phyloP scores from a whole-genome alignment of 176 grass and related monocot species.

The Thinopyrum elongatum region DNA sequence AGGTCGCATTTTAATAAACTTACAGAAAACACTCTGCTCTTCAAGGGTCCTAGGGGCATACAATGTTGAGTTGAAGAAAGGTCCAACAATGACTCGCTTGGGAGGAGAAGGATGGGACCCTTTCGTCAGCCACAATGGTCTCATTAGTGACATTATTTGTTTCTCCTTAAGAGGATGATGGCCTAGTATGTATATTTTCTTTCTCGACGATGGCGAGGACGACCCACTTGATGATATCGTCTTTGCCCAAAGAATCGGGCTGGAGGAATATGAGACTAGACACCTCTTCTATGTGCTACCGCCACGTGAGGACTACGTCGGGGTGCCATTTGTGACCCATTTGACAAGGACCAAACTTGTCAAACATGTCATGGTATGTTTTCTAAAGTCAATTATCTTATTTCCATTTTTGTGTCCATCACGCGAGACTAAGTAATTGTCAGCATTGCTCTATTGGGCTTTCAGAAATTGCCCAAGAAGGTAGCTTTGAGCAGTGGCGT shows the following conservation, averaged over 20 bases:
- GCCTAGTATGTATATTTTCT: neutral
- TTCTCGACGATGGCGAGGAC: neutral
- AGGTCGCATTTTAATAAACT: neutral
- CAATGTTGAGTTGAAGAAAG: neutral
- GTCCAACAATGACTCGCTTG: neutral
- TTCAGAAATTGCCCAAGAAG: neutral
- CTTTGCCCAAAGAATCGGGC: neutral
- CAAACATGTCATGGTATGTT: neutral
- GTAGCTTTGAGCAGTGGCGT: neutral
- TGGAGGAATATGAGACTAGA: neutral
- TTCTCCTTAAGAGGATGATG: neutral
- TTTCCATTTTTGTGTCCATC: neutral
- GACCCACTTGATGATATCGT: neutral
- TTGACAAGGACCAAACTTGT: neutral
- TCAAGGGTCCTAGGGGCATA: too few relatives aligned
- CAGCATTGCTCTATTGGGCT: neutral
- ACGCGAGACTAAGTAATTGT: neutral
- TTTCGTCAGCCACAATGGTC: neutral
- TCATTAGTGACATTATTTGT: neutral
- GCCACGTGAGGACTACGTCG: neutral
- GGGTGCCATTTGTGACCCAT: neutral
- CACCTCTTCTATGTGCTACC: neutral
- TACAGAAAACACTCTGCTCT: neutral
- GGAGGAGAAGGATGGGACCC: neutral
- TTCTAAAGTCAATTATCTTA: neutral